Base-by-base conservation (phyloP, 208 protist species). In the Trypanosoma conorhini region DNA sequence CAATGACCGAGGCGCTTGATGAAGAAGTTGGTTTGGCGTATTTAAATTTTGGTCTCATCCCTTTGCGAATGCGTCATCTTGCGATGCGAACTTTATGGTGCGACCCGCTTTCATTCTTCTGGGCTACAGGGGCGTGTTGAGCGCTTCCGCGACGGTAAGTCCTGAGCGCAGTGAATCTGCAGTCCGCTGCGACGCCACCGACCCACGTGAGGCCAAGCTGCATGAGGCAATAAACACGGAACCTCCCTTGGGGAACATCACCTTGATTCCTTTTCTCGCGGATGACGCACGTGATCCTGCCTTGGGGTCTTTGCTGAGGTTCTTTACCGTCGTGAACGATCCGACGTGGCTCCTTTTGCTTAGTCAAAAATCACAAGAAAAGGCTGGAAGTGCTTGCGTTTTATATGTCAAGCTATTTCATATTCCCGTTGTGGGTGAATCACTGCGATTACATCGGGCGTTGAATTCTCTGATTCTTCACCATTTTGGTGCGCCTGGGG, bases 311-410 rank as follows among this genome's bases (percentile, higher is more conserved):
- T 24, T 70, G 31, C 21, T 42, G 17, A 12, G 38, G 24, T n/a
- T 70, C 31, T 54, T 42, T 24, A 62, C 52, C 7, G 30, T 54
- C 17, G 52, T 62, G 21, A 40, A 38, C 21, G 65, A 70, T 70
- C 65, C 65, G n/a, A 51, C 65, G 13, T 70, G 65, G 65, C 42
- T 60, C 33, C 54, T 70, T 62, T 62, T 70, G 28, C 22, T 70
- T 15, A 62, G 35, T 57, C 13, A 62, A 2, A 26, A 35, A 63
- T 9, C 31, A 22, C 21, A 31, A 28, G 40, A 64, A 51, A 24
- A n/a, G 31, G 22, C 5, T 26, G 38, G 56, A 44, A 0, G 28
- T 46, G 50, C 28, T 28, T 22, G 33, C 44, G 42, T 67, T 58
- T 67, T 67, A 58, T 2, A 22, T 51, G 65, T 70, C 7, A 48